Evolutionary conservation across 192 early-diverging fungal genomes (phyloP), one percentile per base, ranked within the genome.

Genomic region (Umbelopsis isabellina): DNA sequence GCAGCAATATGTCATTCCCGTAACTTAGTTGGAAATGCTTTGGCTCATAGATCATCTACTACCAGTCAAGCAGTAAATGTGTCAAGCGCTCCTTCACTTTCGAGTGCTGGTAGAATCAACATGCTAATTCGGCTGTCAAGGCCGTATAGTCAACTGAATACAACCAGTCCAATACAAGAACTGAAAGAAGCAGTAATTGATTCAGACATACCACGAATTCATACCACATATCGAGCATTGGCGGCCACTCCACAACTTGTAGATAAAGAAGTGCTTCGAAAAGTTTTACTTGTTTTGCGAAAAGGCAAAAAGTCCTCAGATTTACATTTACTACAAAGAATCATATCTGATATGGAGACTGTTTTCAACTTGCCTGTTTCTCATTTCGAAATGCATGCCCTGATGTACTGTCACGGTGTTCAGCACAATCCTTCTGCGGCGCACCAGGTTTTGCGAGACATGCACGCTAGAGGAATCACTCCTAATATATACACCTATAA

Each of bases 401-500:
- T 79, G 3, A 70, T 79, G 35, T 64, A 69, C 41, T 46, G 52
- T 16, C 65, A 71, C 23, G 65, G 77, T 22, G 37, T 75, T 2
- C 73, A 79, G 15, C 20, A 53, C 15, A 52, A 68, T 18, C 65
- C 67, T 33, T 20, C 69, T 1, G 51, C 75, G 37, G 75, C 76
- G 13, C 41, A 71, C 41, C 13, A 49, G 18, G 52, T 83, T 0
- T 67, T 83, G 9, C 48, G 30, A 18, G 55, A 67, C 16, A 81
- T 83, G 79, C 10, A 22, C 30, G 10, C 22, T 23, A 16, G 45
- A 10, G 71, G 48, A n/a, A 9, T 79, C 5, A 18, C 55, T 7
- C 79, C 79, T 12, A 77, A 73, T 49, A 18, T 66, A 33, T 70
- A 65, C 23, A 78, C 82, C 20, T 80, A 78, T 33, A 76, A 75